Base-by-base conservation (phyloP, 2,329 filamentous ascomycete species). In the Lecanosticta acicola region DNA sequence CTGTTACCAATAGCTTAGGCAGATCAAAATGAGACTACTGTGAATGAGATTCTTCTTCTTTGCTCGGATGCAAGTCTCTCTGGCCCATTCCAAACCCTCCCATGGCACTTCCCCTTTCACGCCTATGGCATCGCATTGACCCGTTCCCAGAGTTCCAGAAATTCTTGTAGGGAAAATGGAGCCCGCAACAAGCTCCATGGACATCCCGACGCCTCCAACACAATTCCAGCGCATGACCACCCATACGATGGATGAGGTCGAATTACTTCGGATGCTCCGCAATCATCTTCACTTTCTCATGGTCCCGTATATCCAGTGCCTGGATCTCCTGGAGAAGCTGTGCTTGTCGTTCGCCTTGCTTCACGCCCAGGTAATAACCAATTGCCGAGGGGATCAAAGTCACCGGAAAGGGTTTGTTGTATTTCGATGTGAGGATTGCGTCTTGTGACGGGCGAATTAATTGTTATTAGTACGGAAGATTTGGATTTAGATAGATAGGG, bases 381-480 rank as follows among this genome's bases (percentile, higher is more conserved):
- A 63, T 62, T 1, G 60, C 59, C 7, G 60, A 62, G 8, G 60
- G 60, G 3, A 63, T 32, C 13, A 63, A 32, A 0, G 60, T 63
- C 9, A 63, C 60, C 0, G 60, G 60, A 33, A 63, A 63, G 2
- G 60, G 60, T 43, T 63, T 61, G 53, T 61, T 62, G 41, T 43
- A 63, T 49, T 63, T 63, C 7, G 57, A 60, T 21, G 58, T 61
- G 2, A 63, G 41, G 45, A 61, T 58, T 14, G 34, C 39, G 44
- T 62, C 60, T 62, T n/a, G n/a, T n/a, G n/a, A n/a, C n/a, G n/a
- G n/a, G n/a, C n/a, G n/a, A n/a, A n/a, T 40, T 24, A 7, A 13
- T 17, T 4, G 21, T n/a, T n/a, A n/a, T n/a, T n/a, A 33, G n/a
- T 9, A 37, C 24, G 24, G 24, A 29, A 29, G 24, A 11, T 29